Percentiles rank a stretch among this genome's conserved stretches.
Conservation (phyloP, 345 rosid species). For the Schrenkiella parvula region DNA sequence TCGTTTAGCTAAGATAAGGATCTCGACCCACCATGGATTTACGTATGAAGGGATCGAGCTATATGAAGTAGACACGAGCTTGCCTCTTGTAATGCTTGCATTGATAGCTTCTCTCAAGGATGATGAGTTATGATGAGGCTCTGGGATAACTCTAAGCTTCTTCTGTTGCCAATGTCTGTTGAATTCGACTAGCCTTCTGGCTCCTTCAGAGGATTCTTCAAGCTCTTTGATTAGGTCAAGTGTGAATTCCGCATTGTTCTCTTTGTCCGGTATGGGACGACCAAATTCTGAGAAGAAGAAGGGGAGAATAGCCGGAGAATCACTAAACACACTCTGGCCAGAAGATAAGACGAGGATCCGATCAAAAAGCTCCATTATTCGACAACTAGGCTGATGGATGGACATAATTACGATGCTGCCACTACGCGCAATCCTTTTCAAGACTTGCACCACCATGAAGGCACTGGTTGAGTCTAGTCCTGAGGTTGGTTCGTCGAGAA, state of each 20-base stretch:
- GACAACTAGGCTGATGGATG: conserved; percentile 66
- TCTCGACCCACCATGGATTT: conserved; percentile 33
- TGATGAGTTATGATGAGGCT: conserved; percentile 8
- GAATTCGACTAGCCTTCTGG: conserved; percentile 56
- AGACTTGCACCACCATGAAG: conserved; percentile 77
- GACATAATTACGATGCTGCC: conserved; percentile 79
- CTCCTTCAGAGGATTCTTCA: conserved; percentile 56
- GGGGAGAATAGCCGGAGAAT: conserved; percentile 49
- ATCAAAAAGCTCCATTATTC: conserved; percentile 62
- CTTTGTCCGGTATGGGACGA: conserved; percentile 66
- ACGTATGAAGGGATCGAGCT: conserved; percentile 10
- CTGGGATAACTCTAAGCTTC: conserved; percentile 13
- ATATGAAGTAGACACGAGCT: conserved; percentile 28
- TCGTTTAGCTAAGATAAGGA: conserved; percentile 26
- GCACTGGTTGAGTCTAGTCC: conserved; percentile 88
- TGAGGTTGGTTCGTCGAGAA: conserved; percentile 90
- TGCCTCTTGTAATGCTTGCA: conserved; percentile 28
- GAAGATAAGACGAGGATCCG: conserved; percentile 41
- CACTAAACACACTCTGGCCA: conserved; percentile 54
- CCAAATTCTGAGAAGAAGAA: conserved; percentile 64
- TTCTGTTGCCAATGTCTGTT: conserved; percentile 51
- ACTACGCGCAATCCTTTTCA: conserved; percentile 66
- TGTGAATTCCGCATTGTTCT: conserved; percentile 69
- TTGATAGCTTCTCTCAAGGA: conserved; percentile 31
- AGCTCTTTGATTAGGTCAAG: conserved; percentile 61